Conservation (phyloP, 2,329 filamentous ascomycete species). For the Pezicula radicicola region DNA sequence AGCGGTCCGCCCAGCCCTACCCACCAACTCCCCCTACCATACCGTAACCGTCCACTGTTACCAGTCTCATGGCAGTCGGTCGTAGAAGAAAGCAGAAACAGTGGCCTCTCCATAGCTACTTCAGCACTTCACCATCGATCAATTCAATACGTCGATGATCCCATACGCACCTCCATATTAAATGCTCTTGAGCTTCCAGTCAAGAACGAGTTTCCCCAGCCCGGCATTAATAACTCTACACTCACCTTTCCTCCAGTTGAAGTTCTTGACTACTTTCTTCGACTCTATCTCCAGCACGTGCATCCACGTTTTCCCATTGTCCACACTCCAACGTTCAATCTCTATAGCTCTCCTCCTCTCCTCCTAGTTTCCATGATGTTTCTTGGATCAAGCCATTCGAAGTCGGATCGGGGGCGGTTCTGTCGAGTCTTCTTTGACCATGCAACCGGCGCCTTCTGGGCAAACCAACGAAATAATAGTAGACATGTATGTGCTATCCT, state of each 20-base stretch:
- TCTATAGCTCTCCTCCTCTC: constrained; percentile 19
- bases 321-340: constrained; percentile 25
- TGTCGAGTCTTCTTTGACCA: constrained; percentile 24
- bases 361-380: constrained; percentile 26
- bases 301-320: constrained; percentile 24
- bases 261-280: constrained; percentile 24
- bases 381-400: constrained; percentile 24
- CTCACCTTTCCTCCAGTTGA: constrained; percentile 22
- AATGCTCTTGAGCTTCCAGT: constrained; percentile 13
- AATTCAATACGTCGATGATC: constrained; percentile 15
- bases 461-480: constrained; percentile 19
- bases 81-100: constrained; percentile 20
- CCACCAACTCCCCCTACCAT: constrained; percentile 10
- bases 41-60: constrained; percentile 16
- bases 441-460: constrained; percentile 15
- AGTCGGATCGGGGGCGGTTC: constrained; percentile 21
- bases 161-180: constrained; percentile 15
- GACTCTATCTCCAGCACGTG: constrained; percentile 22
- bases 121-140: constrained; percentile 10
- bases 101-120: constrained; percentile 8
- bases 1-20: constrained; percentile 8
- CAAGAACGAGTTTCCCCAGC: constrained; percentile 14
- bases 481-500: constrained; percentile 17
- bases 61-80: constrained; percentile 24
- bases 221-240: constrained; percentile 17